Conservation (phyloP, 2,329 filamentous ascomycete genomes). For the Colletotrichum sp. region DNA sequence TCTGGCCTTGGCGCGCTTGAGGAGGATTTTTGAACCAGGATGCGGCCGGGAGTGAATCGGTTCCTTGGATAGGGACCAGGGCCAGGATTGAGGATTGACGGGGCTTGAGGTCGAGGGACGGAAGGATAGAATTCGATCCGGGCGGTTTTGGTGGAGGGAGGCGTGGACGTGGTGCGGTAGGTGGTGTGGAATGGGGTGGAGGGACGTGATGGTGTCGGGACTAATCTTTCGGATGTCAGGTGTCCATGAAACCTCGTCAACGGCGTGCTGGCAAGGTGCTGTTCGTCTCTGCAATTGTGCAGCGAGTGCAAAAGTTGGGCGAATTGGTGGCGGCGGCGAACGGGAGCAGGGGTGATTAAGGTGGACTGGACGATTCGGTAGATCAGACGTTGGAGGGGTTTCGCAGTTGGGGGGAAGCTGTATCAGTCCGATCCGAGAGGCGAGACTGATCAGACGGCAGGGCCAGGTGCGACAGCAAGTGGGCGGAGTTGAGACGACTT, state of each 20-base stretch:
- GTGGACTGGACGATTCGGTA: constrained; percentile 24
- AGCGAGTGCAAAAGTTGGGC: neutral
- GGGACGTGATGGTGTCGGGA: neutral
- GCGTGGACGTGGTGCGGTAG: constrained; percentile 1
- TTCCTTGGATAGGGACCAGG: neutral
- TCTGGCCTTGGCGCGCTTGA: constrained; percentile 14
- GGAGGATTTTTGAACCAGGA: constrained; percentile 15
- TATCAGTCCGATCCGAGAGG: constrained; percentile 24
- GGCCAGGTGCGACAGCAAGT: constrained; percentile 28
- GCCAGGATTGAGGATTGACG: neutral
- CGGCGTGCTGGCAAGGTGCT: constrained; percentile 25
- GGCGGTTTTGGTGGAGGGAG: neutral
- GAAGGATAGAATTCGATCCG: constrained; percentile 19
- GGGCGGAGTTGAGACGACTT: constrained; percentile 46
- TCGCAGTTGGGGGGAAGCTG: constrained; percentile 36
- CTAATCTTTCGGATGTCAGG: constrained; percentile 38
- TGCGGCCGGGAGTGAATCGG: constrained; percentile 8
- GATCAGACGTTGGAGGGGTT: constrained; percentile 55
- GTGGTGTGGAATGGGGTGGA: neutral
- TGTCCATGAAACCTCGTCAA: constrained; percentile 42
- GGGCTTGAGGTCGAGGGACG: neutral
- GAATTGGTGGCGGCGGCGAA: constrained; percentile 25
- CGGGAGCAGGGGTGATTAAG: neutral
- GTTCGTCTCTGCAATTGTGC: constrained; percentile 13
- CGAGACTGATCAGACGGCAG: constrained; percentile 30